Conservation (phyloP, 2,329 filamentous ascomycete genomes). For the Ophiosphaerella korrae region DNA sequence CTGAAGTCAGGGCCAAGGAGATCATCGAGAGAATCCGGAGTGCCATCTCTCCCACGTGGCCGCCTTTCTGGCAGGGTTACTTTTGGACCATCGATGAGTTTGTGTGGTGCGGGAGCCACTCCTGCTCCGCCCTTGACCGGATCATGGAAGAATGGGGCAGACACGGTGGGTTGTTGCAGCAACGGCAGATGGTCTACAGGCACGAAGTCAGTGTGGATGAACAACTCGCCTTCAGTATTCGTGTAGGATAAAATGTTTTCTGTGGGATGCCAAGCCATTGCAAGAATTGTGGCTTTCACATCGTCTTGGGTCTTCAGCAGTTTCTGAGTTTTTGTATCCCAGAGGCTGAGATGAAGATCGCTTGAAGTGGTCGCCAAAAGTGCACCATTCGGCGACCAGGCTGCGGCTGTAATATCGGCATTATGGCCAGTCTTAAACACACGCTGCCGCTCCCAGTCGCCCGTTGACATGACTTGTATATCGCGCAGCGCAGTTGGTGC, state of each 20-base stretch:
- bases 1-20: slow-evolving; percentile 69
- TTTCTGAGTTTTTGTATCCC: slow-evolving; percentile 88
- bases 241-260: slow-evolving; percentile 91
- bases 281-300: slow-evolving; percentile 72
- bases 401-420: slow-evolving; percentile 81
- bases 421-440: slow-evolving; percentile 79
- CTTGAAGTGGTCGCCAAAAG: slow-evolving; percentile 71
- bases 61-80: slow-evolving; percentile 57
- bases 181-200: slow-evolving; percentile 55
- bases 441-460: slow-evolving; percentile 87
- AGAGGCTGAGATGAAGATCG: slow-evolving; percentile 71
- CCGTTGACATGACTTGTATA: slow-evolving; percentile 86
- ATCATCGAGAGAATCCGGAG: slow-evolving; percentile 79
- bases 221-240: slow-evolving; percentile 89
- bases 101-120: slow-evolving; percentile 61
- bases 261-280: slow-evolving; percentile 87
- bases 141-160: slow-evolving; percentile 85
- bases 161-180: slow-evolving; percentile 64
- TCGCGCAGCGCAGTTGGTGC: slow-evolving; percentile 75
- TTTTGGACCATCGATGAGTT: slow-evolving; percentile 61
- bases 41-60: slow-evolving; percentile 60
- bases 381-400: slow-evolving; percentile 95
- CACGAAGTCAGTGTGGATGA: slow-evolving; percentile 77
- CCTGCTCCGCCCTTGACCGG: slow-evolving; percentile 71
- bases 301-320: slow-evolving; percentile 80